Evolutionary conservation across 345 rosid genomes (phyloP), one percentile per base, ranked within the genome.

Genomic region (Euclidium syriacum): DNA sequence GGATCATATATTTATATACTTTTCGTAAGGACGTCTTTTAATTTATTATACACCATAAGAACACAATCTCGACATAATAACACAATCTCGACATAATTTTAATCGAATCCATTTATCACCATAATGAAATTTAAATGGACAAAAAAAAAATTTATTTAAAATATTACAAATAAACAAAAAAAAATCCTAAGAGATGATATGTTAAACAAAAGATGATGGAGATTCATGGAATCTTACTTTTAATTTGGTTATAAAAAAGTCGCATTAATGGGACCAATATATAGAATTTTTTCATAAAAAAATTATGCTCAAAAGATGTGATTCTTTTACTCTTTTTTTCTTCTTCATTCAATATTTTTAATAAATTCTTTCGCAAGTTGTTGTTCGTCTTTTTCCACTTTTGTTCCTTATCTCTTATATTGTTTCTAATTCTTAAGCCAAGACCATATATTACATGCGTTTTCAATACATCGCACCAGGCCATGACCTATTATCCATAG

Each of bases 221-320:
- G 66, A 68, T 68, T 68, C 66, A 67, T 40, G 60, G 73, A 68
- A 68, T 58, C 59, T 60, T 50, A 11, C 47, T 50, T 49, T 64
- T 39, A 18, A 4, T 19, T 7, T 1, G 3, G 4, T 1, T 0
- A n/a, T 14, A 26, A 25, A 17, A 15, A 58, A 49, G 72, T 67
- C 65, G 58, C 58, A 14, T 58, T 39, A 62, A 58, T 58, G 44
- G 51, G 65, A 58, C 65, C 43, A 38, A 36, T 26, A 9, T 14
- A 32, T 14, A 39, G 58, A 67, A 39, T 40, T 48, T 58, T 29
- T n/a, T n/a, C n/a, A n/a, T n/a, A n/a, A n/a, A n/a, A n/a, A n/a
- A 2, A 1, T 32, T 40, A 24, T 58, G 46, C 66, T 58, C 12
- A 12, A 58, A 30, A 49, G 65, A 58, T 68, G 73, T 50, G 59